phyloP scores from a whole-genome alignment of 495 filamentous ascomycete species.

The Penicillium diatomitis region DNA sequence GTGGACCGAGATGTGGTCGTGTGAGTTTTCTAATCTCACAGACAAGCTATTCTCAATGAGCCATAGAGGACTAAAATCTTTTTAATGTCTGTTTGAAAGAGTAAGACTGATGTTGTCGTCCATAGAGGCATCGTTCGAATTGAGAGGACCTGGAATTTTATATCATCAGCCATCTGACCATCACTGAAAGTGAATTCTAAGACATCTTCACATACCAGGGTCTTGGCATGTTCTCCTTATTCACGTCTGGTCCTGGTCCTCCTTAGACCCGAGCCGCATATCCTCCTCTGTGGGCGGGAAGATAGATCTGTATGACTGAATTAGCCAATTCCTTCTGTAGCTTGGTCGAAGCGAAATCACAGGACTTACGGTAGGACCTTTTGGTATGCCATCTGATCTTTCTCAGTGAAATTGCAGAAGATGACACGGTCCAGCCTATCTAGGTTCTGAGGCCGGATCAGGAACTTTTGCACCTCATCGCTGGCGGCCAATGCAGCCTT shows the following conservation, averaged over 20 bases:
- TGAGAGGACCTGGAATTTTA: no score
- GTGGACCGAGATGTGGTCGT: no score
- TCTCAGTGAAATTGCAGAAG: constrained; percentile 70
- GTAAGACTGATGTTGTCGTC: no score
- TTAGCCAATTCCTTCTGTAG: neutral
- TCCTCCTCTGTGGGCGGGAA: constrained; percentile 7
- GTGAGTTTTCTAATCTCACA: no score
- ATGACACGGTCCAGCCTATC: constrained; percentile 59
- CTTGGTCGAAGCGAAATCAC: neutral
- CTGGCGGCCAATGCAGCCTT: constrained; percentile 63
- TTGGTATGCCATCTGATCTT: constrained; percentile 68
- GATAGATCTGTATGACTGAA: neutral
- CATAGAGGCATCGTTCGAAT: no score
- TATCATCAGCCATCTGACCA: no score
- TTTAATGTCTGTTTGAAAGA: no score
- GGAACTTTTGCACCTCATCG: constrained; percentile 58
- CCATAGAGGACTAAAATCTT: no score
- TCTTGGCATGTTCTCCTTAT: neutral
- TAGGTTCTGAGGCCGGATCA: constrained; percentile 47
- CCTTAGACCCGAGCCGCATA: neutral
- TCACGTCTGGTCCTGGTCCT: neutral
- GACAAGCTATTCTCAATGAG: no score
- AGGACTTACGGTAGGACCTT: constrained; percentile 59
- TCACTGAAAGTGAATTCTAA: no score
- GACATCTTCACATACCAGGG: neutral